Evolutionary conservation across 1,284 basidiomycete genomes (phyloP).

Genomic region (Apiotrichum porosum): DNA sequence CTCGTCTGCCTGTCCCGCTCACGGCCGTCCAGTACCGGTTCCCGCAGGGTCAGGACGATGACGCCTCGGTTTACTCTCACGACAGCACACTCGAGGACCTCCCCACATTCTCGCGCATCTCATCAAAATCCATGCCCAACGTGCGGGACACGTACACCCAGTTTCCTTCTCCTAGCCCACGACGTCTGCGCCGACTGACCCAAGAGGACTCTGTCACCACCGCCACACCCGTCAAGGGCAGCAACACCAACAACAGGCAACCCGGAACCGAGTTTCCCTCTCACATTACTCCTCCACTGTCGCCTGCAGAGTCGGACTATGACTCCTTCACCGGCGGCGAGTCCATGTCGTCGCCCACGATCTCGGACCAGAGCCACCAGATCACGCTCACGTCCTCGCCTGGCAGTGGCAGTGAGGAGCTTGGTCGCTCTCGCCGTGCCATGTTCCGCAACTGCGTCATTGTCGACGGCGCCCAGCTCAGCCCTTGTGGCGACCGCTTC

Average conservation of each 20-base stretch:
- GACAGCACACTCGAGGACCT: background rate
- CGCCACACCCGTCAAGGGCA: too few species aligned
- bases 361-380: too few species aligned
- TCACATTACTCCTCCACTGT: background rate
- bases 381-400: too few species aligned
- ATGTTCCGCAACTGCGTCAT: slow-evolving; percentile 16
- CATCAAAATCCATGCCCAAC: slow-evolving; percentile 10
- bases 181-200: background rate
- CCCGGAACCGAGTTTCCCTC: background rate
- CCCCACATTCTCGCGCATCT: background rate
- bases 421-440: slow-evolving; percentile 2
- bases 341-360: too few species aligned
- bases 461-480: slow-evolving; percentile 14
- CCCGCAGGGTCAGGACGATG: background rate
- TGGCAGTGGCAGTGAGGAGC: background rate
- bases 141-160: background rate
- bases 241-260: background rate
- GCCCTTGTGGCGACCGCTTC: background rate
- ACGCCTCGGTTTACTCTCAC: background rate
- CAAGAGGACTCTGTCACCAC: background rate
- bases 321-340: background rate
- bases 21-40: background rate
- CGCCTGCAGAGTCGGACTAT: background rate
- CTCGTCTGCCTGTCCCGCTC: background rate
- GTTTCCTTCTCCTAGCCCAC: background rate